Evolutionary conservation across 1,139 yeast genomes (phyloP), one percentile per base, ranked within the genome.

Genomic region (Pichia sp.): DNA sequence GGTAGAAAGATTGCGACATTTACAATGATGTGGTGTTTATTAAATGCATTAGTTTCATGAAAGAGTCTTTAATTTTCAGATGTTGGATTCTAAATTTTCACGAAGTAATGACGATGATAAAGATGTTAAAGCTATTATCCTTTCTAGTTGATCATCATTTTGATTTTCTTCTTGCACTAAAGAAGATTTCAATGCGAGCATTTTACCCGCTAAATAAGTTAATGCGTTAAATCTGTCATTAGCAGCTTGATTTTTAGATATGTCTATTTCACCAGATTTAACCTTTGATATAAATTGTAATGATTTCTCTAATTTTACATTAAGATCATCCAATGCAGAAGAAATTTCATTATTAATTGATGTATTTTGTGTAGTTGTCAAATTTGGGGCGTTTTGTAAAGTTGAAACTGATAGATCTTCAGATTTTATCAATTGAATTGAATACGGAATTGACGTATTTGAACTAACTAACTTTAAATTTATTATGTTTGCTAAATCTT

Each of bases 21-120:
- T 60, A 71, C 85, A 26, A 82, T 87, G 82, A 80, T 85, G 72
- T 87, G 96, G 96, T 85, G 95, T 55, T 70, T 87, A 61, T 77
- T 83, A 42, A 82, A 79, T 66, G 94, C 92, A 0, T 67, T 87
- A 13, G 43, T 50, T n/a, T 27, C 51, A 13, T 45, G 39, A 12
- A 36, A 35, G 18, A n/a, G n/a, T n/a, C n/a, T n/a, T n/a, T n/a
- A n/a, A 7, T 29, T 29, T 29, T 32, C 9, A 32, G 35, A 18
- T 32, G 6, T 32, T 32, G 7, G 22, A 27, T 36, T 37, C 25
- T 8, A 50, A 13, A 25, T 48, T 50, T 40, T 48, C 43, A 23
- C 43, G 40, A n/a, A 50, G 26, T 22, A 50, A 36, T 5, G 53
- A 50, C 4, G 51, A 41, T 16, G 34, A 40, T 15, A 45, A 37